phyloP scores from a whole-genome alignment of 2,329 filamentous ascomycete genomes.

The Canariomyces notabilis region DNA sequence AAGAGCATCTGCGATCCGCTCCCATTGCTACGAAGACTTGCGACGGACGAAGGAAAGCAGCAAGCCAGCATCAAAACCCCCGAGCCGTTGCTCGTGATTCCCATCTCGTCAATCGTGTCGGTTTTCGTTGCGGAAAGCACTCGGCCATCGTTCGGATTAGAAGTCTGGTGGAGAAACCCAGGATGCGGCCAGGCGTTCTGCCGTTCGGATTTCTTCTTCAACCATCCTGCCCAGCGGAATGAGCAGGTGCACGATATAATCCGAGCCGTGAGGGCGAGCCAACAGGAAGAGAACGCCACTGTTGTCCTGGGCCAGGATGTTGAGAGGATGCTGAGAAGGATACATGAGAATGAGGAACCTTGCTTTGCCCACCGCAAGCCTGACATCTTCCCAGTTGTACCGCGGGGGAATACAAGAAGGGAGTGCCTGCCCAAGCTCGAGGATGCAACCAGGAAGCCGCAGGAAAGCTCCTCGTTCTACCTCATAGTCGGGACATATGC shows the following conservation, averaged over 20 bases:
- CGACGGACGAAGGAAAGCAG: constrained; percentile 19
- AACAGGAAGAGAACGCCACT: constrained; percentile 27
- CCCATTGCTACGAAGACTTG: constrained; percentile 42
- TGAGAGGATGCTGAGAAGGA: constrained; percentile 40
- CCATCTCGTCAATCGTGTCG: constrained; percentile 47
- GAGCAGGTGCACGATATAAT: constrained; percentile 45
- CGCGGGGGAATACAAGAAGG: constrained; percentile 37
- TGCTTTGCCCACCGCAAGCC: constrained; percentile 31
- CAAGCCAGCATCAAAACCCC: constrained; percentile 28
- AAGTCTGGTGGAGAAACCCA: constrained; percentile 51
- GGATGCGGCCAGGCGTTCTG: constrained; percentile 41
- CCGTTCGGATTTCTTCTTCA: constrained; percentile 47
- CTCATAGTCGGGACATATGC: constrained; percentile 50
- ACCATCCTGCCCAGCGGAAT: constrained; percentile 44
- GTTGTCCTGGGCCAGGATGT: constrained; percentile 43
- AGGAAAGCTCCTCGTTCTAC: constrained; percentile 50
- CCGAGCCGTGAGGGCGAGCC: constrained; percentile 29
- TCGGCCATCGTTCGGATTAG: constrained; percentile 46
- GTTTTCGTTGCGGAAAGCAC: constrained; percentile 48
- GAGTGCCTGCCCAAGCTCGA: constrained; percentile 35
- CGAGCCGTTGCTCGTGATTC: constrained; percentile 40
- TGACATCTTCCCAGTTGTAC: constrained; percentile 50
- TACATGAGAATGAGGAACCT: constrained; percentile 43
- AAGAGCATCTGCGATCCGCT: constrained; percentile 43
- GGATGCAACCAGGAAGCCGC: constrained; percentile 41